A percentile compares a stretch with the other conserved stretches of the same genome.
These are phyloP conservation scores for Brassica hybrid DNA, from an alignment of 441 rosid species.

Conservation along the genomic window DNA sequence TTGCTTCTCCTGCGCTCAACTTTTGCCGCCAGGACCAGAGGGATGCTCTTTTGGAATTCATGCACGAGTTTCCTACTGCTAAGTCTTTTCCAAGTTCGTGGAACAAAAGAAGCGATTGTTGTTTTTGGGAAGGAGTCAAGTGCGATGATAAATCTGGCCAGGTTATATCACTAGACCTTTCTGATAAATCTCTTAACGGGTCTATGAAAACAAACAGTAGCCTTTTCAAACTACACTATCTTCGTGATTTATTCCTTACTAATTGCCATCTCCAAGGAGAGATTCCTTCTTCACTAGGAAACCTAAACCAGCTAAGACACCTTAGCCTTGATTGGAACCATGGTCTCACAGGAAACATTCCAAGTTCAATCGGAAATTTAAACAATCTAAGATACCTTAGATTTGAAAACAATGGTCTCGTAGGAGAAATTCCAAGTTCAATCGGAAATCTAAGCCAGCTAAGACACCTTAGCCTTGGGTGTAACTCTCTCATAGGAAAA, in stretches of 20 bases:
- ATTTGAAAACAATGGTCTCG: too few species aligned
- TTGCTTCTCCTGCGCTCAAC: not conserved
- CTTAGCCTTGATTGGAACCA: too few species aligned
- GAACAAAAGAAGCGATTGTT: constrained; percentile 41
- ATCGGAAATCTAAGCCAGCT: too few species aligned
- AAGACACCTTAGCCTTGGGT: too few species aligned
- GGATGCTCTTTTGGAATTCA: constrained; percentile 5
- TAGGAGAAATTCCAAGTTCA: too few species aligned
- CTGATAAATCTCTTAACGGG: constrained; percentile 18
- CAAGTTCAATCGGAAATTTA: too few species aligned
- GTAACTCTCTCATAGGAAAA: too few species aligned
- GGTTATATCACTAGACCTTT: constrained; percentile 17
- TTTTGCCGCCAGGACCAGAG: not conserved
- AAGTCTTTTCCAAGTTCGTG: not conserved
- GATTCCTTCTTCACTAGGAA: constrained; percentile 2
- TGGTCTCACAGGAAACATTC: too few species aligned
- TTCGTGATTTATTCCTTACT: constrained; percentile 26
- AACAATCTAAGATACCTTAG: too few species aligned
- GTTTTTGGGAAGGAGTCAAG: constrained; percentile 14
- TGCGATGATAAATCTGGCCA: constrained; percentile 14
- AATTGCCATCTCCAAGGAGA: not conserved
- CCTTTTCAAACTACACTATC: constrained; percentile 36
- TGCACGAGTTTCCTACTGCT: not conserved
- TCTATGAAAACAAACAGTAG: not conserved
- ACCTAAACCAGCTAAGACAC: not conserved